Evolutionary conservation across 2,329 filamentous ascomycete genomes (phyloP).

Genomic region (Pseudocercospora cruenta): DNA sequence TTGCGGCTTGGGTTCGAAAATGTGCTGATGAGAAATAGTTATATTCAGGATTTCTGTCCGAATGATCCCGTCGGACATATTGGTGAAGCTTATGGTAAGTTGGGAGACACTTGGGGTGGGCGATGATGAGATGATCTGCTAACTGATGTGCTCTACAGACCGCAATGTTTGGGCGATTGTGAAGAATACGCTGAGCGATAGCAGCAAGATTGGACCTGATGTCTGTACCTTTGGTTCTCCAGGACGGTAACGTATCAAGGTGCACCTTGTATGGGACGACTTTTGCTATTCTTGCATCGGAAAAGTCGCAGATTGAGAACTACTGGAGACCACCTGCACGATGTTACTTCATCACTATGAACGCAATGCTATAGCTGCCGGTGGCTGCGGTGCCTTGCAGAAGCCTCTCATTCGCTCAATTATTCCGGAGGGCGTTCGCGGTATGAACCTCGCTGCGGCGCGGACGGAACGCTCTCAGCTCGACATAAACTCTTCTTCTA

Average conservation of each 20-base stretch:
- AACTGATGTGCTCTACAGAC: neutral
- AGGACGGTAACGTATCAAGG: neutral
- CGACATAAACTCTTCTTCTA: neutral
- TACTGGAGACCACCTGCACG: too few relatives aligned
- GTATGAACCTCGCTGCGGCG: neutral
- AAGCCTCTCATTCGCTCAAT: neutral
- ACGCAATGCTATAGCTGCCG: neutral
- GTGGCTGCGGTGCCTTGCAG: neutral
- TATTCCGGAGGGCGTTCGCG: neutral
- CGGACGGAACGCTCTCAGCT: neutral
- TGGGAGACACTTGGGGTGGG: too few relatives aligned
- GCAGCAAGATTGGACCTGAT: slow-evolving; percentile 20
- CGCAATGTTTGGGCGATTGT: slow-evolving; percentile 31
- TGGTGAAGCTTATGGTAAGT: slow-evolving; percentile 29
- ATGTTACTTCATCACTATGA: too few relatives aligned
- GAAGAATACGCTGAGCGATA: slow-evolving; percentile 26
- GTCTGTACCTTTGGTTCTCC: slow-evolving; percentile 25
- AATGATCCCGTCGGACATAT: slow-evolving; percentile 30
- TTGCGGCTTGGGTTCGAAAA: neutral
- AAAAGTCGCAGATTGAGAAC: too few relatives aligned
- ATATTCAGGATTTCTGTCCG: slow-evolving; percentile 31
- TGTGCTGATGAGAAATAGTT: slow-evolving; percentile 10
- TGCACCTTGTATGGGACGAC: too few relatives aligned
- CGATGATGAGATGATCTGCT: neutral
- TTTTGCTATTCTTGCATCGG: too few relatives aligned